phyloP scores from a whole-genome alignment of 768 basidiomycete species.

The Macrolepiota dolichaula region DNA sequence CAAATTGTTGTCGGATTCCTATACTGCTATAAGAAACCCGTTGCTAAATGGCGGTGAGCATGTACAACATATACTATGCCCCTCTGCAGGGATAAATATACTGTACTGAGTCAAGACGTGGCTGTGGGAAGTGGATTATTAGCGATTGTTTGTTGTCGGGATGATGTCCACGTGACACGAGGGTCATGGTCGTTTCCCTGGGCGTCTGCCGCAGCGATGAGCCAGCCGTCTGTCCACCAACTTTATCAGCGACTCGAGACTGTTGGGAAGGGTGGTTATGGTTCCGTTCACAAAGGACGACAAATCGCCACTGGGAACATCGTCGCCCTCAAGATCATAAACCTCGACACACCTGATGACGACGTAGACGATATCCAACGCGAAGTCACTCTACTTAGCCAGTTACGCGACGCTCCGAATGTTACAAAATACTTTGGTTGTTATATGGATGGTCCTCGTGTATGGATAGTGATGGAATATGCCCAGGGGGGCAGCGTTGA shows the following conservation, averaged over 20 bases:
- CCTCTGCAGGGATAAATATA: too few relatives aligned
- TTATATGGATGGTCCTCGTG: conserved; percentile 89
- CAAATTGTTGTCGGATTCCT: too few relatives aligned
- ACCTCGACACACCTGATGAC: conserved; percentile 94
- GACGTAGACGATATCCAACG: conserved; percentile 96
- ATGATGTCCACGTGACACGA: too few relatives aligned
- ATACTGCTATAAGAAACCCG: too few relatives aligned
- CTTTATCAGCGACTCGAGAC: conserved; percentile 85
- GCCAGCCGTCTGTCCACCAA: conserved; percentile 67
- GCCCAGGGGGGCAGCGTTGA: conserved; percentile 94
- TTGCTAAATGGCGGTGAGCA: too few relatives aligned
- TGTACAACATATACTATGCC: too few relatives aligned
- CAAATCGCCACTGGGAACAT: conserved; percentile 83
- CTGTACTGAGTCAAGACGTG: too few relatives aligned
- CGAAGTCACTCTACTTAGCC: conserved; percentile 89
- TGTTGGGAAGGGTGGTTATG: conserved; percentile 95
- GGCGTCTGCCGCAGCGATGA: conserved; percentile 19
- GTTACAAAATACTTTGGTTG: conserved; percentile 97
- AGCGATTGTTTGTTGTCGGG: neutral
- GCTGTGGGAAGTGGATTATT: too few relatives aligned
- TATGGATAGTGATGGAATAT: conserved; percentile 99
- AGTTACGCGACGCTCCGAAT: conserved; percentile 86
- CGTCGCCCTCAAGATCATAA: conserved; percentile 98
- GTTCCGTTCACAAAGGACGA: conserved; percentile 89
- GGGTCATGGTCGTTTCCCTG: neutral